A percentile compares a stretch with the other conserved stretches of the same genome.
Conservation (phyloP, 208 protist species). For the Herpetomonas samuelpessoai region DNA sequence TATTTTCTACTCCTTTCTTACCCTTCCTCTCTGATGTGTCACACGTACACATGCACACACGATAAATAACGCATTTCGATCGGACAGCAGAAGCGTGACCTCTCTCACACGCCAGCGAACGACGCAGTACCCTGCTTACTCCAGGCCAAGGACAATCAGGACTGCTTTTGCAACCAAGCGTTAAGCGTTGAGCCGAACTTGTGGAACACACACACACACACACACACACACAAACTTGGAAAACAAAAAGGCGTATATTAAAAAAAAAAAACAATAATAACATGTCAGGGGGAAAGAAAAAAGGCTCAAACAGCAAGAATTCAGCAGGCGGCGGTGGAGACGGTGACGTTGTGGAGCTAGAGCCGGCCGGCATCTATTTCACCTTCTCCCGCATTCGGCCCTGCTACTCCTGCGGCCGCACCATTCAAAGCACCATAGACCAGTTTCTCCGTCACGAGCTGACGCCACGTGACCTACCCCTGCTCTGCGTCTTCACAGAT, state of each 20-base stretch:
- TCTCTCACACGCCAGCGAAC: too few species aligned
- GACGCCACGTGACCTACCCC: conserved; percentile 53
- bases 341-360: conserved; percentile 35
- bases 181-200: neutral
- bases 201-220: neutral
- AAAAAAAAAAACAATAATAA: conserved; percentile 8
- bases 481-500: conserved; percentile 68
- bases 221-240: neutral
- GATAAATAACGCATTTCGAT: too few species aligned
- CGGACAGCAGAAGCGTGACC: too few species aligned
- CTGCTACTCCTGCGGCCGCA: conserved; percentile 79
- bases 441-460: conserved; percentile 56
- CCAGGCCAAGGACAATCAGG: too few species aligned
- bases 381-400: conserved; percentile 85
- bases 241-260: conserved; percentile 3
- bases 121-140: too few species aligned
- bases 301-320: conserved; percentile 1
- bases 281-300: neutral
- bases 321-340: conserved; percentile 6
- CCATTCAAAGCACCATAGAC: conserved; percentile 67
- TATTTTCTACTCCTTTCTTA: too few species aligned
- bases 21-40: too few species aligned
- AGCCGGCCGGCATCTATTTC: conserved; percentile 75
- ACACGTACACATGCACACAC: too few species aligned
- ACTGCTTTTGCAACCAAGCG: too few species aligned